Conservation (phyloP, 2,329 filamentous ascomycete species). For the Cladosporium oxysporum region DNA sequence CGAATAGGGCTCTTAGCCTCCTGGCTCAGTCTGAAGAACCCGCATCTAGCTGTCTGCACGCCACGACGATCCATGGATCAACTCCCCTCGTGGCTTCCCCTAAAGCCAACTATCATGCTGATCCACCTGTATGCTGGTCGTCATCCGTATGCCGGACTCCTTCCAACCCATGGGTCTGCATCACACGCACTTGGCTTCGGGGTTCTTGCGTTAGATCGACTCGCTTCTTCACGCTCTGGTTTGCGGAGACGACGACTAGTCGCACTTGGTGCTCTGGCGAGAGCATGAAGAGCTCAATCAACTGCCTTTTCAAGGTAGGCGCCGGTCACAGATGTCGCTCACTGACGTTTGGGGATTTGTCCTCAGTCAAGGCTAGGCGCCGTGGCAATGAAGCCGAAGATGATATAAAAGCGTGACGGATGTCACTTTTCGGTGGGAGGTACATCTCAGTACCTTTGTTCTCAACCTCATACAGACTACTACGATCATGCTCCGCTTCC, state of each 20-base stretch:
- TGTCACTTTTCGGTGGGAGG: neutral
- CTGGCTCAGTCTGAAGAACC: neutral
- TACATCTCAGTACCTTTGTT: neutral
- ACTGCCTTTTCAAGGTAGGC: neutral
- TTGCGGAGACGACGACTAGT: neutral
- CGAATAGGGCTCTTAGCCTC: neutral
- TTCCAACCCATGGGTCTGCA: neutral
- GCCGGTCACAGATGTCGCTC: neutral
- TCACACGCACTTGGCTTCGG: conserved; percentile 2
- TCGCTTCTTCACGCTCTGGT: neutral
- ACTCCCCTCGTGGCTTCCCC: neutral
- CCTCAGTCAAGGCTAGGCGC: neutral
- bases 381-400: neutral
- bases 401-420: neutral
- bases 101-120: neutral
- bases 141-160: neutral
- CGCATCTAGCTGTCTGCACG: neutral
- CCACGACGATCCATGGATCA: conserved; percentile 3
- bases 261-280: conserved; percentile 3
- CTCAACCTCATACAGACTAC: neutral
- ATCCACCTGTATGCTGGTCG: conserved; percentile 4
- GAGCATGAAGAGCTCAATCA: neutral
- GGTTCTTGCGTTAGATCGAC: neutral
- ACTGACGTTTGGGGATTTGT: neutral
- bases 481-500: neutral